These are phyloP conservation scores for Fusarium incarnatum DNA, from an alignment of 2,329 filamentous ascomycete genomes.

Conservation along the genomic window DNA sequence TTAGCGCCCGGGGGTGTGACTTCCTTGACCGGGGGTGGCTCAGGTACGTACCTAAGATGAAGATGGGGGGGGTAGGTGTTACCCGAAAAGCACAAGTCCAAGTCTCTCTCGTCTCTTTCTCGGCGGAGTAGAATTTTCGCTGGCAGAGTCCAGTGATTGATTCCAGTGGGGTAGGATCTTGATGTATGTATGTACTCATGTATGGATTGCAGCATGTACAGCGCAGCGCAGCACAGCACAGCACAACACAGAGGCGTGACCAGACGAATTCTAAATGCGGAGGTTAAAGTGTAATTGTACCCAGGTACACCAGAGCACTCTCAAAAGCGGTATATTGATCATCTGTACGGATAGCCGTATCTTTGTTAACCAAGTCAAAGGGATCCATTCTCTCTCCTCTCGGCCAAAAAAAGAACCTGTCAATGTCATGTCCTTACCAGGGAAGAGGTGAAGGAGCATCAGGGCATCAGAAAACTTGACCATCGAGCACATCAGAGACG, in stretches of 20 bases:
- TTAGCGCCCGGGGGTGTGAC: not conserved
- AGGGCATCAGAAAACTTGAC: not conserved
- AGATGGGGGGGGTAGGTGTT: not conserved
- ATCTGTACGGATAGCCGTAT: constrained; percentile 2
- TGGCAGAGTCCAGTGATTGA: constrained; percentile 16
- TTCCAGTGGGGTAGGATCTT: constrained; percentile 32
- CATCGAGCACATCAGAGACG: not conserved
- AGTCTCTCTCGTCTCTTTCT: constrained; percentile 27
- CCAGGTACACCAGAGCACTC: not conserved
- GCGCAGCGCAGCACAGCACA: constrained; percentile 3
- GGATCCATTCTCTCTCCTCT: constrained; percentile 12
- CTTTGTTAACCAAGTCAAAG: not conserved
- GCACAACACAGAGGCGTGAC: constrained; percentile 18
- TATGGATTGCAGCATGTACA: constrained; percentile 10
- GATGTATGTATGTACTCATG: not conserved
- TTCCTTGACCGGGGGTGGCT: not conserved
- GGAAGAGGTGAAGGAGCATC: constrained; percentile 7
- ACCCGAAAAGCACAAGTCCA: constrained; percentile 30
- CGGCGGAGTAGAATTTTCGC: constrained; percentile 34
- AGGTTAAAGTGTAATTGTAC: constrained; percentile 14
- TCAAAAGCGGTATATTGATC: constrained; percentile 13
- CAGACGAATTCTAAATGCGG: constrained; percentile 19
- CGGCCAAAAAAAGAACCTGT: constrained; percentile 21
- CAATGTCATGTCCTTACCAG: constrained; percentile 24
- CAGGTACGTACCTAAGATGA: constrained; percentile 24